Evolutionary conservation across 1,139 yeast genomes (phyloP).

Genomic region (Protomyces inouyei): DNA sequence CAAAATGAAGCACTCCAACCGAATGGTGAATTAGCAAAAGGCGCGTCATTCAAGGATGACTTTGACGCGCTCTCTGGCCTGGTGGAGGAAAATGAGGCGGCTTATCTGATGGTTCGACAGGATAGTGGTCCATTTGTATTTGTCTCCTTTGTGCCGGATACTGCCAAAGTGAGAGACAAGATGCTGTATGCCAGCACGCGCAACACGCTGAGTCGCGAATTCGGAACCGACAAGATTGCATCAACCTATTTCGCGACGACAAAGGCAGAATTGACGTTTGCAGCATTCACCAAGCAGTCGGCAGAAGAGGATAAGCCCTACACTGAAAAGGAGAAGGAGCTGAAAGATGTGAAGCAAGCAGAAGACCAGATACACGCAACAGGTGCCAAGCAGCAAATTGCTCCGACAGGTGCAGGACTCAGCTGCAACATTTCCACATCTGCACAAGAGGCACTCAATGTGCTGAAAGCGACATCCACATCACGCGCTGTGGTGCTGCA

Average conservation of each 20-base stretch:
- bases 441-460: conserved; percentile 21
- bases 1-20: conserved; percentile 33
- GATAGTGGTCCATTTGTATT: conserved; percentile 48
- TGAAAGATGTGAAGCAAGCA: conserved; percentile 46
- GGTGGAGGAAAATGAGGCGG: conserved; percentile 51
- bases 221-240: conserved; percentile 62
- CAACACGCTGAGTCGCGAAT: conserved; percentile 62
- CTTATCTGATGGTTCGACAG: conserved; percentile 53
- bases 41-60: conserved; percentile 36
- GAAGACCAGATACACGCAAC: conserved; percentile 32
- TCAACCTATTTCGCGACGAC: conserved; percentile 56
- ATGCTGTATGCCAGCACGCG: conserved; percentile 94
- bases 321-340: conserved; percentile 57
- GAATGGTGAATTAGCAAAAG: conserved; percentile 37
- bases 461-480: conserved; percentile 4
- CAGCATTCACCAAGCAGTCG: conserved; percentile 47
- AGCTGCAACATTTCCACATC: neutral
- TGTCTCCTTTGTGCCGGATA: conserved; percentile 81
- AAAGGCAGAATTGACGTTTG: conserved; percentile 52
- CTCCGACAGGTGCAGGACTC: conserved; percentile 27
- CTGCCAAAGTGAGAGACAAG: conserved; percentile 72
- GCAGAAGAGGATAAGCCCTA: conserved; percentile 47
- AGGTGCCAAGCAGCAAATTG: conserved; percentile 29
- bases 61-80: conserved; percentile 43
- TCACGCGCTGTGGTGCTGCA: conserved; percentile 34